Conservation (phyloP, 2,329 filamentous ascomycete genomes). For the Chrysoporthe deuterocubensis region DNA sequence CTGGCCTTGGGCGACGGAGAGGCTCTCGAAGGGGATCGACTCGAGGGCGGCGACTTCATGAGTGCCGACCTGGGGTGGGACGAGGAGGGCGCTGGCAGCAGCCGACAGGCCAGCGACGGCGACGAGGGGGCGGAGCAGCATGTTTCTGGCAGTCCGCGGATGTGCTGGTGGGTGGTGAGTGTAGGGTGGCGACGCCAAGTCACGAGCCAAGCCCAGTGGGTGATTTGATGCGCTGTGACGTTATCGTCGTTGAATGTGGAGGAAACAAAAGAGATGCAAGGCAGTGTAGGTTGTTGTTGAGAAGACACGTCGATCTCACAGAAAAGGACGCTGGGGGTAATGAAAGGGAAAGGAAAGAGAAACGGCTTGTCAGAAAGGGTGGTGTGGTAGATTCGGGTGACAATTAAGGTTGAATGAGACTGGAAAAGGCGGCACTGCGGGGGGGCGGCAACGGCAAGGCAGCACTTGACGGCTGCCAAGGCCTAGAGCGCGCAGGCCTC, state of each 20-base stretch:
- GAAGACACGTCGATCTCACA: slow-evolving; percentile 9
- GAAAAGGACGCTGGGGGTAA: slow-evolving; percentile 2
- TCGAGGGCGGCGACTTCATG: slow-evolving; percentile 49
- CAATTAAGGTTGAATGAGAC: neutral
- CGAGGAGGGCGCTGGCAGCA: slow-evolving; percentile 51
- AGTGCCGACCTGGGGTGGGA: slow-evolving; percentile 54
- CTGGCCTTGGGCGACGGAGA: slow-evolving; percentile 41
- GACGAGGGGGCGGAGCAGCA: slow-evolving; percentile 50
- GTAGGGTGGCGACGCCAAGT: neutral
- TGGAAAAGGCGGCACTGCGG: slow-evolving; percentile 1
- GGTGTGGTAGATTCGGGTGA: neutral
- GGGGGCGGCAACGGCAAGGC: neutral
- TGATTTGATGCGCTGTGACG: neutral
- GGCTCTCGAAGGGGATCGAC: slow-evolving; percentile 42
- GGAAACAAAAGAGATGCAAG: neutral
- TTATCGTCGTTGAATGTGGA: neutral
- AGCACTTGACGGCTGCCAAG: neutral
- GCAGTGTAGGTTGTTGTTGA: neutral
- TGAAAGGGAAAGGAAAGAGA: neutral
- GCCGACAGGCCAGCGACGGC: slow-evolving; percentile 45
- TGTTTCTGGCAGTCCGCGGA: slow-evolving; percentile 23
- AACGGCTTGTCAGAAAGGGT: neutral
- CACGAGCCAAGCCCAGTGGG: neutral
- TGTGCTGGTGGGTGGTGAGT: slow-evolving; percentile 3
- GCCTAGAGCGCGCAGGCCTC: neutral